phyloP scores from a whole-genome alignment of 148 eudicot genomes.

The Vaccinium myrtillus region DNA sequence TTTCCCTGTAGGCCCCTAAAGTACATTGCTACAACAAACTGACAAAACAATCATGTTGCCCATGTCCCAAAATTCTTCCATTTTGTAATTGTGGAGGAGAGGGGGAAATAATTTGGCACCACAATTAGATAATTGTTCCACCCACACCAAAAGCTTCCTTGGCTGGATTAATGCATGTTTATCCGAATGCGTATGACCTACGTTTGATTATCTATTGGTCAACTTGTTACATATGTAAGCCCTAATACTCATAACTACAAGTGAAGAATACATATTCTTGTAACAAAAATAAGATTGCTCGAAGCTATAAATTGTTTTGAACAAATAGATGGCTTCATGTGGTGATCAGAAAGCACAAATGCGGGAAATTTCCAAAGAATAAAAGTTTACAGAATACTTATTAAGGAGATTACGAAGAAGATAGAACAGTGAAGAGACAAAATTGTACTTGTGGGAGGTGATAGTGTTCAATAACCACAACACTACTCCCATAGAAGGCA shows the following conservation, averaged over 20 bases:
- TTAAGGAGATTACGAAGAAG: not conserved
- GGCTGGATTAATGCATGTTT: not conserved
- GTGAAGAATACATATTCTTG: not conserved
- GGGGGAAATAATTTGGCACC: not conserved
- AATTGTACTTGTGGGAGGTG: not conserved
- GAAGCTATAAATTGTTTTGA: not conserved
- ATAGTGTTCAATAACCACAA: not conserved
- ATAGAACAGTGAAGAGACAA: not conserved
- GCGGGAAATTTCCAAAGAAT: not conserved
- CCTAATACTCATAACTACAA: not conserved
- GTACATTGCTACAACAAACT: not conserved
- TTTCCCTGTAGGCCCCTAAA: not conserved
- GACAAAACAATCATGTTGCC: not conserved
- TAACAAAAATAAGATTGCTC: not conserved
- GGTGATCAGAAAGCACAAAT: not conserved
- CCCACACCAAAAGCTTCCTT: not conserved
- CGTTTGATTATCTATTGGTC: not conserved
- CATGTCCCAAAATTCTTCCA: not conserved
- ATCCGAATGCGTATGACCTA: not conserved
- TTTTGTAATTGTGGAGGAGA: not conserved
- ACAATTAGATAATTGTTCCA: not conserved
- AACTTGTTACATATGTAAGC: not conserved
- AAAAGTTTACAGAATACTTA: not conserved
- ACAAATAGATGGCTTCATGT: constrained; percentile 5
- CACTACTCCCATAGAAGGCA: not conserved